Base-by-base conservation (phyloP, 2,329 filamentous ascomycete species). In the Diaporthe humulicola region DNA sequence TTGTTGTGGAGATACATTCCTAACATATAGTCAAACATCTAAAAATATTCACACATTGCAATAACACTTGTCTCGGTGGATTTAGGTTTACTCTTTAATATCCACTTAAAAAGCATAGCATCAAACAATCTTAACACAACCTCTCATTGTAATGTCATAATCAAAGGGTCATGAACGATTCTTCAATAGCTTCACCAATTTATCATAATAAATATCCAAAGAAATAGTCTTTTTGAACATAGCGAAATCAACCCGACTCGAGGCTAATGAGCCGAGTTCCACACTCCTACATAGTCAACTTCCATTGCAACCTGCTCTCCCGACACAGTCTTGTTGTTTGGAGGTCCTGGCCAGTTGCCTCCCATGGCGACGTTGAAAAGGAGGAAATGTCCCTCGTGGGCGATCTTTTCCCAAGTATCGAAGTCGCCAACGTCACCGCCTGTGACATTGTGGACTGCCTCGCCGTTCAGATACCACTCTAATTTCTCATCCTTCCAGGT, bases 331-430 rank as follows among this genome's bases (percentile, higher is more conserved):
- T 2, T 28, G 57, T 61, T 42, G n/a, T 61, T 61, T 61, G 57
- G 57, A 9, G 57, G n/a, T 25, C 57, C 57, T 19, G 57, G 57
- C 57, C 57, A 61, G 28, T 61, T 61, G 9, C 57, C 57, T 61
- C 57, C 57, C 57, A 61, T 61, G 1, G 57, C 57, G 22, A 61
- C 36, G 19, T 61, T 61, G 15, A 61, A 17, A 12, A 61, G 57
- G n/a, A 61, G 57, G 57, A 61, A 61, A 40, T 61, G 57, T 8
- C 57, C 57, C 15, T 61, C 57, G n/a, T 61, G 57, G n/a, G 57
- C 57, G 57, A 61, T 42, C 36, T 42, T 61, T 28, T 61, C 57
- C 57, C 57, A 61, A 42, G 36, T 28, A 25, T 42, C 57, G 4
- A 61, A 61, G 36, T 61, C 57, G 28, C 57, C 57, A 40, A 61